Evolutionary conservation across 352 stramenopile species (phyloP).

Genomic region (Globisporangium spiculum): DNA sequence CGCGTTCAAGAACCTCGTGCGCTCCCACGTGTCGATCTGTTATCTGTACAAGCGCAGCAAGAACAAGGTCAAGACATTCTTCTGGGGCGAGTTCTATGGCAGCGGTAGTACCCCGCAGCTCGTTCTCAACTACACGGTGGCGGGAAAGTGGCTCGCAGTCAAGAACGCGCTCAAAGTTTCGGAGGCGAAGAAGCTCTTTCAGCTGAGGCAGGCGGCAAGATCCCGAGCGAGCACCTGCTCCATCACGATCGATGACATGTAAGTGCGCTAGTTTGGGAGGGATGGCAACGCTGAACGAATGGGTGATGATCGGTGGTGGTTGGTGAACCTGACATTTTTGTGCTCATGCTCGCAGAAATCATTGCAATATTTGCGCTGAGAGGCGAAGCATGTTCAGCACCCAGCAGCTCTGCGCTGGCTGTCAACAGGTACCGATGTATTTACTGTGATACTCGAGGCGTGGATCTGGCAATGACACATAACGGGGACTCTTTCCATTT

Average conservation of each 20-base stretch:
- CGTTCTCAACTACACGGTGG: slow-evolving; percentile 27
- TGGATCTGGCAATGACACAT: not conserved
- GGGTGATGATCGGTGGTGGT: not conserved
- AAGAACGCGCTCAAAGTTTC: slow-evolving; percentile 24
- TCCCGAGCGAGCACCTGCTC: not conserved
- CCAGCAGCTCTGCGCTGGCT: slow-evolving; percentile 22
- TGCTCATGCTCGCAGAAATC: slow-evolving; percentile 5
- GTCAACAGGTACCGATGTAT: slow-evolving; percentile 21
- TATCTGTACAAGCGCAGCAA: slow-evolving; percentile 35
- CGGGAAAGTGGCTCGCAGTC: slow-evolving; percentile 33
- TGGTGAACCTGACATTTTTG: not conserved
- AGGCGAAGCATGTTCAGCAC: not conserved
- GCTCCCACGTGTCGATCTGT: slow-evolving; percentile 26
- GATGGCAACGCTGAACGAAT: no score
- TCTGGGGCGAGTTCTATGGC: slow-evolving; percentile 26
- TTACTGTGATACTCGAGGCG: not conserved
- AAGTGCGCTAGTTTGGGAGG: not conserved
- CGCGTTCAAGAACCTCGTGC: slow-evolving; percentile 25
- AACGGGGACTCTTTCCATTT: not conserved
- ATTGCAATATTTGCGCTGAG: slow-evolving; percentile 16
- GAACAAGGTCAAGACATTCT: slow-evolving; percentile 29
- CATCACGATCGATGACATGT: not conserved
- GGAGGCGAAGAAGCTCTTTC: slow-evolving; percentile 11
- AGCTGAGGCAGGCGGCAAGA: slow-evolving; percentile 10
- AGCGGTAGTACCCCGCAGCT: slow-evolving; percentile 14